Evolutionary conservation across 805 yeast species (phyloP), one percentile per base, ranked within the genome.

Genomic region (Wickerhamiella musiphila): DNA sequence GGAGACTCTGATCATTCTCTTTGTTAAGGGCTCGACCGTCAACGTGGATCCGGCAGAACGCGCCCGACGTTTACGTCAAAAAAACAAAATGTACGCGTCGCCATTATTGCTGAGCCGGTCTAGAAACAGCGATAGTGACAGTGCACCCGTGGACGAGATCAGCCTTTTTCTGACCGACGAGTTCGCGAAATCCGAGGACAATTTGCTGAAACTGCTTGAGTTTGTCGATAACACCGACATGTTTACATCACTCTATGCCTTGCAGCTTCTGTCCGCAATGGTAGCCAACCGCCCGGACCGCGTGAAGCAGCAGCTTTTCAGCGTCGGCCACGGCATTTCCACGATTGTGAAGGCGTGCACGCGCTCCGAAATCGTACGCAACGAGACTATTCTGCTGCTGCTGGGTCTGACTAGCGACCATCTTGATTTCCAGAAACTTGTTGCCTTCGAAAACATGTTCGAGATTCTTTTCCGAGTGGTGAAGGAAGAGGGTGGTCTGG

Each of bases 81-180:
- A 45, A 18, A 36, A 44, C 36, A 44, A 41, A 28, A 32, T 40
- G 29, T 52, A 49, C 37, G 28, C 35, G 13, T 47, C 53, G n/a
- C 51, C 54, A 8, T 39, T 51, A 19, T 32, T 36, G 16, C 92
- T 40, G 44, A 67, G 15, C 76, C 73, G 46, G 74, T 75, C 54
- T 46, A 78, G 77, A 42, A 81, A 72, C 83, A 2, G 90, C 90
- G 3, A 55, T 73, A 13, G 57, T 71, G 35, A 31, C 67, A 52
- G 60, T 4, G 48, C 51, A 15, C 42, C 57, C 3, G 68, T 71
- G 9, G 96, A 84, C 49, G 93, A 82, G 46, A 78, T 90, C 42
- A 78, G 94, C 1, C 56, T 84, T 35, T 84, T 95, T 93, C 78
- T 90, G 20, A 82, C 96, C 0, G 98, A 90, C 54, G 95, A 82